Conservation (phyloP, 108 stramenopile species). For the Phaeodactylum tricornutum region DNA sequence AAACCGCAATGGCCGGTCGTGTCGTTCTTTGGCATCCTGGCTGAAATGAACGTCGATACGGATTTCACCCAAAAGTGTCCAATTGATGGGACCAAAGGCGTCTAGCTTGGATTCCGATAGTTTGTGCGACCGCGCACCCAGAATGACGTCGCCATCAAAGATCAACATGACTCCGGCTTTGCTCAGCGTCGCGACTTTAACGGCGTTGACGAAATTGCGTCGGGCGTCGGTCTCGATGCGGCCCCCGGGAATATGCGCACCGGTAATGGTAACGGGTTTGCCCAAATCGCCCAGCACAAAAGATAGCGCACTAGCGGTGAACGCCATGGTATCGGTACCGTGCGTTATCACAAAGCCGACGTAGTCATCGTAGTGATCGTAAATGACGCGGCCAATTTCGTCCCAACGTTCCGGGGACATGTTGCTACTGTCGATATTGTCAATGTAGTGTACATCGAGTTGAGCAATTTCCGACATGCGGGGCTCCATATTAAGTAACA, state of each 20-base stretch:
- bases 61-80: constrained; percentile 36
- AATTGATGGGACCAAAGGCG: constrained; percentile 21
- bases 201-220: constrained; percentile 73
- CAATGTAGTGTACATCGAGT: constrained; percentile 14
- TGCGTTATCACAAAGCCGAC: constrained; percentile 83
- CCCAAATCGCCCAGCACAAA: constrained; percentile 89
- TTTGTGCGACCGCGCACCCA: constrained; percentile 66
- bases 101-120: constrained; percentile 17
- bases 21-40: constrained; percentile 36
- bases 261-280: constrained; percentile 83
- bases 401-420: constrained; percentile 50
- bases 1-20: constrained; percentile 41
- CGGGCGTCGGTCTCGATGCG: constrained; percentile 81
- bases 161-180: constrained; percentile 70
- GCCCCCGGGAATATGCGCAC: constrained; percentile 68
- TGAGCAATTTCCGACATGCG: constrained; percentile 8
- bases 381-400: constrained; percentile 43
- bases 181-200: constrained; percentile 49
- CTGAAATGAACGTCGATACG: constrained; percentile 16
- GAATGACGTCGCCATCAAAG: constrained; percentile 61
- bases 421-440: constrained; percentile 46
- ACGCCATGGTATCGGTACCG: constrained; percentile 94
- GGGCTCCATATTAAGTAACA: constrained; percentile 16
- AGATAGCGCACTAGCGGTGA: constrained; percentile 68
- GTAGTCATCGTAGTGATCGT: constrained; percentile 49